phyloP scores from a whole-genome alignment of 345 rosid species.

The Alliaria petiolata region DNA sequence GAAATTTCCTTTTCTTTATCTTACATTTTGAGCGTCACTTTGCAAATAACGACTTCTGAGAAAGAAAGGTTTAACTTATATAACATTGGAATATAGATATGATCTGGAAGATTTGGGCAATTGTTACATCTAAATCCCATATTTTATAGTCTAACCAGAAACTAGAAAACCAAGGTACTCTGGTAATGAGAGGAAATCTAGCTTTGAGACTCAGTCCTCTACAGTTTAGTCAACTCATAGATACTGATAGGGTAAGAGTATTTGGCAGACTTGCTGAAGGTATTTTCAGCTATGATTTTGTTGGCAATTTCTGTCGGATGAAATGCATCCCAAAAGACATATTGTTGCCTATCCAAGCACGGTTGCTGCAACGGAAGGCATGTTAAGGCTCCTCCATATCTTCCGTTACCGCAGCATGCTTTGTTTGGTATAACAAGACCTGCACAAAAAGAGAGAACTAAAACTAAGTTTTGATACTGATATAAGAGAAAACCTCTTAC shows the following conservation, averaged over 20 bases:
- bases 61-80: not conserved
- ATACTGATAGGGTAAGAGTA: constrained; percentile 35
- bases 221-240: constrained; percentile 31
- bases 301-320: constrained; percentile 56
- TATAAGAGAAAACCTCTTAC: too few relatives aligned
- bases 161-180: too few relatives aligned
- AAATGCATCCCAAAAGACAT: constrained; percentile 55
- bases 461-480: not conserved
- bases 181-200: too few relatives aligned
- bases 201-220: too few relatives aligned
- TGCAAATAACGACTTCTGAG: constrained; percentile 10
- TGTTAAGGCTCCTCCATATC: constrained; percentile 45
- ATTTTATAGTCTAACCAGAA: too few relatives aligned
- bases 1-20: not conserved
- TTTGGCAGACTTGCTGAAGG: constrained; percentile 28
- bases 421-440: constrained; percentile 39
- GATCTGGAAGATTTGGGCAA: constrained; percentile 4
- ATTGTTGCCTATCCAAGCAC: constrained; percentile 36
- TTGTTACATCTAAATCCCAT: constrained; percentile 19
- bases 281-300: constrained; percentile 36
- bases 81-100: not conserved
- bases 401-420: constrained; percentile 53
- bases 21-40: not conserved
- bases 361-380: constrained; percentile 53
- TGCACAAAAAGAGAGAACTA: constrained; percentile 12